A percentile compares a stretch with the other conserved stretches of the same genome.
Conservation (phyloP, 1,139 yeast genomes). For the Kodamaea sp. region DNA sequence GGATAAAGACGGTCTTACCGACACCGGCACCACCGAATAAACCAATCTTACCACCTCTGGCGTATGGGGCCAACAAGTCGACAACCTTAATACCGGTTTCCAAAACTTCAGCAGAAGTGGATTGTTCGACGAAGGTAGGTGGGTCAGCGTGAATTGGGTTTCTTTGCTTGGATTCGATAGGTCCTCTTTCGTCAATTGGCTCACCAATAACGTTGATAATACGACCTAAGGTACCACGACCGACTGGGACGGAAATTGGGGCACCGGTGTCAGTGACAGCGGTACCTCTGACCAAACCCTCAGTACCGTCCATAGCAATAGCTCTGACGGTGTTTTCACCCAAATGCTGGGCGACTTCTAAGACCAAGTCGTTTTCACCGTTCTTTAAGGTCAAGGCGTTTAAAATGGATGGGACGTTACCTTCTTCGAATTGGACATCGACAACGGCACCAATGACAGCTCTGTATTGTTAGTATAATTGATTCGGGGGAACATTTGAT, state of each 20-base stretch:
- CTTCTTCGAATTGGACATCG: constrained; percentile 98
- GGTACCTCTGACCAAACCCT: constrained; percentile 99
- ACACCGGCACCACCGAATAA: constrained; percentile 99
- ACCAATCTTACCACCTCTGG: constrained; percentile 99
- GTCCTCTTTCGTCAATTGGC: constrained; percentile 99
- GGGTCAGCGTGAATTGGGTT: constrained; percentile 99
- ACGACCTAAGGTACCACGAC: constrained; percentile 99
- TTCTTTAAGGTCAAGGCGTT: constrained; percentile 89
- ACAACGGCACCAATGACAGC: constrained; percentile 99
- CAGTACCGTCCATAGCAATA: constrained; percentile 99
- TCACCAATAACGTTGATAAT: constrained; percentile 98
- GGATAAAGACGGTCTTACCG: constrained; percentile 99
- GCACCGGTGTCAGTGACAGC: constrained; percentile 92
- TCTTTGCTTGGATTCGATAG: constrained; percentile 86
- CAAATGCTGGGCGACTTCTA: constrained; percentile 98
- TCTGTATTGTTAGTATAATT: constrained; percentile 45
- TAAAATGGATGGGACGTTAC: constrained; percentile 94
- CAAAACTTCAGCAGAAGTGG: constrained; percentile 95
- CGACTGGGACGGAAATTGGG: constrained; percentile 98
- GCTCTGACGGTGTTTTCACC: constrained; percentile 99
- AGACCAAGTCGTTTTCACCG: constrained; percentile 72
- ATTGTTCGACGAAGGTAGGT: constrained; percentile 93
- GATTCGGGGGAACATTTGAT: too few species aligned
- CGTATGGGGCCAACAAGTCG: constrained; percentile 98
- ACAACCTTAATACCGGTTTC: constrained; percentile 99